Percentiles rank a stretch among this genome's conserved stretches.
Conservation (phyloP, 2,329 filamentous ascomycete genomes). For the Exophiala sideris region DNA sequence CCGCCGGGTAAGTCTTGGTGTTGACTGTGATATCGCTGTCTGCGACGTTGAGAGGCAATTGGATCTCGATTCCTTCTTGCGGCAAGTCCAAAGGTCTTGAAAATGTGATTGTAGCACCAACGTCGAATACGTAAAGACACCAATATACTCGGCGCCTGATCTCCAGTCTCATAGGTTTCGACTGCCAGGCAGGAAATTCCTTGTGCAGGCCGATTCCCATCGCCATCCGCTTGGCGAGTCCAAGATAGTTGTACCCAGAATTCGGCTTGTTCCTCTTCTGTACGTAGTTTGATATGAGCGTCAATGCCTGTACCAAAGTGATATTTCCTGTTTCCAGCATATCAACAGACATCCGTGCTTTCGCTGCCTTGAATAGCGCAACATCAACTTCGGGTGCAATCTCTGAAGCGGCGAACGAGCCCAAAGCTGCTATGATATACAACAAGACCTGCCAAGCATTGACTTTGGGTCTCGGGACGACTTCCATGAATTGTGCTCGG, state of each 20-base stretch:
- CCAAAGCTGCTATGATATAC: slow-evolving; percentile 30
- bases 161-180: slow-evolving; percentile 10
- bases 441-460: slow-evolving; percentile 29
- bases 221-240: slow-evolving; percentile 50
- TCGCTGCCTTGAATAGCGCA: slow-evolving; percentile 21
- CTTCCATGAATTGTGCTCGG: slow-evolving; percentile 21
- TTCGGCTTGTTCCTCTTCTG: slow-evolving; percentile 52
- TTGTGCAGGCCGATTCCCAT: slow-evolving; percentile 49
- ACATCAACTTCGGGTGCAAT: slow-evolving; percentile 17
- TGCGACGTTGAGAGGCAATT: slow-evolving; percentile 13
- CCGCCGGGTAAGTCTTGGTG: background rate
- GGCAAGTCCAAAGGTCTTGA: slow-evolving; percentile 14
- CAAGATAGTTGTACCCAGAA: slow-evolving; percentile 50
- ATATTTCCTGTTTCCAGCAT: slow-evolving; percentile 34
- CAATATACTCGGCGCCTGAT: slow-evolving; percentile 16
- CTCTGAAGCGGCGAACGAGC: slow-evolving; percentile 23
- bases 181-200: slow-evolving; percentile 31
- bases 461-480: slow-evolving; percentile 18
- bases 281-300: slow-evolving; percentile 45
- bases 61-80: slow-evolving; percentile 13
- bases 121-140: slow-evolving; percentile 20
- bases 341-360: slow-evolving; percentile 24
- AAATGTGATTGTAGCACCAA: slow-evolving; percentile 20
- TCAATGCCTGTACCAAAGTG: slow-evolving; percentile 33
- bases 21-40: slow-evolving; percentile 9